Evolutionary conservation across 352 stramenopile genomes (phyloP).

Genomic region (Globisporangium paroecandrum): DNA sequence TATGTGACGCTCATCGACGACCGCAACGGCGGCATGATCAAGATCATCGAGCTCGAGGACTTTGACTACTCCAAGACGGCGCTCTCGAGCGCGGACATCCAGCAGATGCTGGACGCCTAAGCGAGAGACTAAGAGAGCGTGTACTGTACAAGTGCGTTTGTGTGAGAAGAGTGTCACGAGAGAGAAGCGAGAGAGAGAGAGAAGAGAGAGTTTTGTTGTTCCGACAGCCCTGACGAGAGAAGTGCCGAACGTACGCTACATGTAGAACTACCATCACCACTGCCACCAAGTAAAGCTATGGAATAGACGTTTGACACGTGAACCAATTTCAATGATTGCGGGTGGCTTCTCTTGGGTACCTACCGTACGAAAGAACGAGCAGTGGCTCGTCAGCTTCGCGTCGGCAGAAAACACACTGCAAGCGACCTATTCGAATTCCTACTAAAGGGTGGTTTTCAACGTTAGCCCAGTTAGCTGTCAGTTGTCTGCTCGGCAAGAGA

Average conservation of each 20-base stretch:
- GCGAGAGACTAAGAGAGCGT: not conserved
- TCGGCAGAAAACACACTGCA: too few relatives aligned
- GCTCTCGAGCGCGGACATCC: not conserved
- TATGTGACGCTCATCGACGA: constrained; percentile 40
- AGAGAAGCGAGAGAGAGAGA: not conserved
- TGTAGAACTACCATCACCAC: not conserved
- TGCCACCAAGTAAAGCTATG: not conserved
- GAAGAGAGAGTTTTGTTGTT: not conserved
- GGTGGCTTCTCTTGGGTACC: too few relatives aligned
- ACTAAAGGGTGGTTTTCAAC: too few relatives aligned
- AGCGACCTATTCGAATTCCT: too few relatives aligned
- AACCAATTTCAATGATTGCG: not conserved
- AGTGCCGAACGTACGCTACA: not conserved
- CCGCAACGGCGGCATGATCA: constrained; percentile 23
- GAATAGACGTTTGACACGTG: not conserved
- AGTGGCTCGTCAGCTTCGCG: too few relatives aligned
- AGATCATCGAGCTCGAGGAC: constrained; percentile 31
- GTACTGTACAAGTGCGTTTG: not conserved
- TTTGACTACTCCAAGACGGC: constrained; percentile 25
- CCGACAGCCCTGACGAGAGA: not conserved
- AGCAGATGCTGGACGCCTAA: constrained; percentile 12
- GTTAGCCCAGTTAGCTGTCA: too few relatives aligned
- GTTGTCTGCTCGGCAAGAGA: too few relatives aligned
- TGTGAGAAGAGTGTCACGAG: not conserved
- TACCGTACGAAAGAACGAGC: too few relatives aligned